Conservation (phyloP, 345 rosid genomes). For the Brassica rapa region DNA sequence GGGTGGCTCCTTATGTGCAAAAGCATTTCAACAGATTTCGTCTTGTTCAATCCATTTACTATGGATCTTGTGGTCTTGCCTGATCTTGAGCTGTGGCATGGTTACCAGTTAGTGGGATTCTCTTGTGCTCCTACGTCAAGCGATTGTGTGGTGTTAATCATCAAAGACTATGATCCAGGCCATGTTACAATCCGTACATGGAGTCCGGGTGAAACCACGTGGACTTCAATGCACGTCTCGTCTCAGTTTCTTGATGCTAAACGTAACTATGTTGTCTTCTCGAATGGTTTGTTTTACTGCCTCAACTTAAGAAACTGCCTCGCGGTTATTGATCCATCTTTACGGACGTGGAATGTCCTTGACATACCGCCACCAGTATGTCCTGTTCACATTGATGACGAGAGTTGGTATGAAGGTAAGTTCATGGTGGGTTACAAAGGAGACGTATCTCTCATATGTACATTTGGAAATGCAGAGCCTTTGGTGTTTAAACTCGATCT, state of each 20-base stretch:
- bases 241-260: constrained; percentile 29
- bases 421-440: constrained; percentile 28
- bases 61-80: constrained; percentile 55
- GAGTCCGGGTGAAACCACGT: constrained; percentile 50
- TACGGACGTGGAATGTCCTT: constrained; percentile 21
- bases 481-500: constrained; percentile 34
- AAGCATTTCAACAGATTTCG: constrained; percentile 49
- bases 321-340: constrained; percentile 31
- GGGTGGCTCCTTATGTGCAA: constrained; percentile 71
- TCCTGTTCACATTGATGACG: constrained; percentile 4
- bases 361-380: constrained; percentile 12
- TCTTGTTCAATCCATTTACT: constrained; percentile 73
- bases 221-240: constrained; percentile 46
- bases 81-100: constrained; percentile 16
- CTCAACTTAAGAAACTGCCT: constrained; percentile 12
- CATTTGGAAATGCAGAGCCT: constrained; percentile 22
- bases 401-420: constrained; percentile 14
- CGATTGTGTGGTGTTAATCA: constrained; percentile 58
- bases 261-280: constrained; percentile 32
- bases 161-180: constrained; percentile 56
- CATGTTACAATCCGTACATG: constrained; percentile 67
- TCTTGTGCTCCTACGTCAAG: constrained; percentile 64
- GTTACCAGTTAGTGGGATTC: constrained; percentile 64
- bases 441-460: background rate
- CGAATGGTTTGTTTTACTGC: constrained; percentile 32